Evolutionary conservation across 2,329 filamentous ascomycete species (phyloP).

Genomic region (Exutisphaerella laricina): DNA sequence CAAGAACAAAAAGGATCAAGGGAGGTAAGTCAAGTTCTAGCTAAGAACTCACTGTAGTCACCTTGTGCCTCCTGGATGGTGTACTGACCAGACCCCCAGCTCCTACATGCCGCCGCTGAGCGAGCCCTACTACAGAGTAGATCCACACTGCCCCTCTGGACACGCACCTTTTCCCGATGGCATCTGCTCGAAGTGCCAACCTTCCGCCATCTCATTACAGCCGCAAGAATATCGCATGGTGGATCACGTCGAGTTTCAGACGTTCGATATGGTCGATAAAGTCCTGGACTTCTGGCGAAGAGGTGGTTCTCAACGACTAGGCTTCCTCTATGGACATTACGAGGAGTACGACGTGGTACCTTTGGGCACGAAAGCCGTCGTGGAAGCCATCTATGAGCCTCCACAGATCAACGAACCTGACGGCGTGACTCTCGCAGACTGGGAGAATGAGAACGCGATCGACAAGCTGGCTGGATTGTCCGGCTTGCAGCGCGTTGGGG

Average conservation of each 20-base stretch:
- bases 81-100: slow-evolving; percentile 65
- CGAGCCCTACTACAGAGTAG: slow-evolving; percentile 89
- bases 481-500: slow-evolving; percentile 80
- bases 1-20: slow-evolving; percentile 88
- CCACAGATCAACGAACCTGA: slow-evolving; percentile 82
- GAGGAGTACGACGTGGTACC: slow-evolving; percentile 89
- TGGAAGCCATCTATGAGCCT: slow-evolving; percentile 95
- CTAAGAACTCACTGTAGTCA: too few species aligned
- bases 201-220: slow-evolving; percentile 91
- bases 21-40: background rate
- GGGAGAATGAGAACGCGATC: slow-evolving; percentile 77
- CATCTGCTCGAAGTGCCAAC: slow-evolving; percentile 97
- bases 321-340: slow-evolving; percentile 87
- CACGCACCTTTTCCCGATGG: slow-evolving; percentile 92
- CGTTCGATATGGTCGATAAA: slow-evolving; percentile 76
- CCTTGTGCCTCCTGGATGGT: too few species aligned
- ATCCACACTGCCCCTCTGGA: slow-evolving; percentile 81
- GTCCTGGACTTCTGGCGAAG: slow-evolving; percentile 88
- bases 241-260: slow-evolving; percentile 94
- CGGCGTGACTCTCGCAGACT: slow-evolving; percentile 76
- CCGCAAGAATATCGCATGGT: slow-evolving; percentile 94
- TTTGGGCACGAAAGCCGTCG: slow-evolving; percentile 87
- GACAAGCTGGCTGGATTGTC: slow-evolving; percentile 76
- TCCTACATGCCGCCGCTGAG: slow-evolving; percentile 94
- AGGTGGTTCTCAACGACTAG: slow-evolving; percentile 76